Percentiles rank a stretch among this genome's conserved stretches.
phyloP scores from a whole-genome alignment of 257 asterid genomes.

The Ilex aquifolium region DNA sequence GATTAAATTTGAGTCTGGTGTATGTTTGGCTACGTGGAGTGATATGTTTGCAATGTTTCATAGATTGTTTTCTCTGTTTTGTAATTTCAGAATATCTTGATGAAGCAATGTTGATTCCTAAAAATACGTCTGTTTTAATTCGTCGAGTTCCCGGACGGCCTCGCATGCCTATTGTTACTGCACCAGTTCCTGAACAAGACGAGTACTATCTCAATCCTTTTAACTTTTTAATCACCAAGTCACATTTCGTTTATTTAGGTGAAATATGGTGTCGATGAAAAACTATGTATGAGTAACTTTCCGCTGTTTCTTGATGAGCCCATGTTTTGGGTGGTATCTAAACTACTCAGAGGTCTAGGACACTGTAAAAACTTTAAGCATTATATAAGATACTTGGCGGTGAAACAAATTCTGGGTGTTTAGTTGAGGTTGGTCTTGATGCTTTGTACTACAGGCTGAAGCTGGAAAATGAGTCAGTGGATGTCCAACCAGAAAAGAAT shows the following conservation, averaged over 20 bases:
- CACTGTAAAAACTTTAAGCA: no score
- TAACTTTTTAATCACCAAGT: conserved; percentile 15
- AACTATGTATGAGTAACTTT: no score
- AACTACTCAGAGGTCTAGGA: no score
- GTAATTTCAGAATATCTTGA: conserved; percentile 84
- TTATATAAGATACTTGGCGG: no score
- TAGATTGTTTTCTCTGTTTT: conserved; percentile 31
- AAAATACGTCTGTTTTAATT: conserved; percentile 86
- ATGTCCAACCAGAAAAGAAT: conserved; percentile 53
- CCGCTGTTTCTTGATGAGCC: no score
- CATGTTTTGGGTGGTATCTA: no score
- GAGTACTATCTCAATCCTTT: conserved; percentile 72
- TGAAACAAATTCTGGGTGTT: no score
- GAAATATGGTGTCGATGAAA: no score
- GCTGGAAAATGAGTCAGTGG: conserved; percentile 19
- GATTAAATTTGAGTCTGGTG: neutral
- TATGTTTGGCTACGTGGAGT: conserved; percentile 23
- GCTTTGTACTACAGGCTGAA: conserved; percentile 6
- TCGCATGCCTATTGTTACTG: conserved; percentile 84
- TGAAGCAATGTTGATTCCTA: conserved; percentile 83
- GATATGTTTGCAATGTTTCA: conserved; percentile 32
- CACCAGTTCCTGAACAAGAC: conserved; percentile 65
- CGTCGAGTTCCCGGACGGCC: conserved; percentile 98
- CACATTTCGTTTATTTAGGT: no score
- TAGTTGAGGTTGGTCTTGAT: no score